These are phyloP conservation scores for Alternaria novae-zelandiae DNA, from an alignment of 2,329 filamentous ascomycete species.

Conservation along the genomic window DNA sequence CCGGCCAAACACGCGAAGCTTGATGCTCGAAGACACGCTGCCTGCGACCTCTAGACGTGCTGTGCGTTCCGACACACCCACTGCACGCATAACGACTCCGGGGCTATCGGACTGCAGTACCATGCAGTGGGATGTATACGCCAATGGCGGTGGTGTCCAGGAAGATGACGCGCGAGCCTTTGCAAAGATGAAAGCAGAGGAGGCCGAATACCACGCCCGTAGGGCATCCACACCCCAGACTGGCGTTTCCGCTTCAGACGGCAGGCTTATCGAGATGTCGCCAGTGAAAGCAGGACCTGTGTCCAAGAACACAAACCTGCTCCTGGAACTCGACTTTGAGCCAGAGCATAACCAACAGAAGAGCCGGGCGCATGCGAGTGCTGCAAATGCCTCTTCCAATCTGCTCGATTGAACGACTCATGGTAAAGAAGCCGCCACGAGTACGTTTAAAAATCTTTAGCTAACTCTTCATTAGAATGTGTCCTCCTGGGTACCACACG, in stretches of 20 bases:
- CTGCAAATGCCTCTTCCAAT: conserved; percentile 6
- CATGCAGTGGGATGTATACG: conserved; percentile 16
- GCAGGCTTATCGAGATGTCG: conserved; percentile 25
- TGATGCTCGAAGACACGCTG: conserved; percentile 7
- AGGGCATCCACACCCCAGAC: conserved; percentile 1
- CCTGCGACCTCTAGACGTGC: background rate
- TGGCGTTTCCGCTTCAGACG: background rate
- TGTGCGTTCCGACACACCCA: background rate
- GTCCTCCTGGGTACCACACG: background rate
- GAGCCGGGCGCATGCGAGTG: conserved; percentile 2
- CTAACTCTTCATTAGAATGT: background rate
- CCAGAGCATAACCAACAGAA: background rate
- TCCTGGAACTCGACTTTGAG: conserved; percentile 25
- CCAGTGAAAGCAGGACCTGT: conserved; percentile 11
- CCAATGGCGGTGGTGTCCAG: conserved; percentile 13
- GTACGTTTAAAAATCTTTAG: background rate
- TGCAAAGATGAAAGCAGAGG: conserved; percentile 17
- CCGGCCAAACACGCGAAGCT: background rate
- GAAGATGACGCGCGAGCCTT: conserved; percentile 28
- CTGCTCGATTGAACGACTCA: conserved; percentile 20
- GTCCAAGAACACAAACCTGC: conserved; percentile 19
- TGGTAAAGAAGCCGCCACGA: background rate
- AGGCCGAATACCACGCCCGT: conserved; percentile 15
- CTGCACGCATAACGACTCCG: background rate
- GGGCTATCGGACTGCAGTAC: conserved; percentile 2